phyloP scores from a whole-genome alignment of 2,329 filamentous ascomycete genomes.

The Drechslera avenae region DNA sequence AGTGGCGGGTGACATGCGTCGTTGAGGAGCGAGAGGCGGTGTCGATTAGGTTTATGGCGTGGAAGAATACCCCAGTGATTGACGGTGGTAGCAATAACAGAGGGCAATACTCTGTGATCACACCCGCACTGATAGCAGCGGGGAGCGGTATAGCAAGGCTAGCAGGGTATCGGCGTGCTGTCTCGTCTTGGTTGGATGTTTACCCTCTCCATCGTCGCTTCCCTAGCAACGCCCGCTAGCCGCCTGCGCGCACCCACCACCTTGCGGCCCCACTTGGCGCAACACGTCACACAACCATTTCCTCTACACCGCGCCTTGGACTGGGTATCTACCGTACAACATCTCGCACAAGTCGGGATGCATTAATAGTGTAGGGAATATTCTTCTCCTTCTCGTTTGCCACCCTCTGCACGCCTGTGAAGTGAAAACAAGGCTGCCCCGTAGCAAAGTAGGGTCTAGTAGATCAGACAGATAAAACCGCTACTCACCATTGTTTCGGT shows the following conservation, averaged over 20 bases:
- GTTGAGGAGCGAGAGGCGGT: conserved; percentile 12
- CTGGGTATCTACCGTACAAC: neutral
- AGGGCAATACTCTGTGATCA: conserved; percentile 12
- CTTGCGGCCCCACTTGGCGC: conserved; percentile 11
- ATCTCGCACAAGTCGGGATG: too few species aligned
- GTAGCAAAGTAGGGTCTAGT: too few species aligned
- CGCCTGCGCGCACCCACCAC: conserved; percentile 3
- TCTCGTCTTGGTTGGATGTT: conserved; percentile 23
- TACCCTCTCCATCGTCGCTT: conserved; percentile 24
- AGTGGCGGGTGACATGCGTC: conserved; percentile 24
- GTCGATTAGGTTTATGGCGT: conserved; percentile 1
- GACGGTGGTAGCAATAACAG: conserved; percentile 17
- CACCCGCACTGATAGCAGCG: conserved; percentile 25
- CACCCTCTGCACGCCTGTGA: too few species aligned
- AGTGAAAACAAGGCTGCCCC: too few species aligned
- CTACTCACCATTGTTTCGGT: too few species aligned
- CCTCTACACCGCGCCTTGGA: conserved; percentile 6
- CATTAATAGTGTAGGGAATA: neutral
- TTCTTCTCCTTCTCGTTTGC: neutral
- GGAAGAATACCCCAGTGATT: conserved; percentile 12
- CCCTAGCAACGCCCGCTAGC: conserved; percentile 24
- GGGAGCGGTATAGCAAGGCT: conserved; percentile 19
- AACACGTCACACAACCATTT: conserved; percentile 24
- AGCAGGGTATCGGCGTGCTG: conserved; percentile 24
- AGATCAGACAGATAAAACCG: too few species aligned